Evolutionary conservation across 176 grass and related monocot genomes (phyloP).

Genomic region (Juncus inflexus): DNA sequence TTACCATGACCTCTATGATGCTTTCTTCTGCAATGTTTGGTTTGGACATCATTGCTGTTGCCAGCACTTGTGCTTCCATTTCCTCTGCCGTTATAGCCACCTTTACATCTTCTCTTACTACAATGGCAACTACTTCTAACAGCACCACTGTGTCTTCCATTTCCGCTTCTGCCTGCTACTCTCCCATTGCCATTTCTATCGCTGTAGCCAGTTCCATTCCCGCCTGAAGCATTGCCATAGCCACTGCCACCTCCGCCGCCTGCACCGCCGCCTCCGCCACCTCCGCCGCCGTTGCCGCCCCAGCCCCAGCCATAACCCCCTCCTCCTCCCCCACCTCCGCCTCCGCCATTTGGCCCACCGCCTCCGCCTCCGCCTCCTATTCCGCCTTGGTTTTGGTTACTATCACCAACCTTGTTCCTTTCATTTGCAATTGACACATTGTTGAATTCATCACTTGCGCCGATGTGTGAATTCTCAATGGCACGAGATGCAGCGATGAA

Average conservation of each 20-base stretch:
- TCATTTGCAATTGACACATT: background rate
- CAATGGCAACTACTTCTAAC: too few relatives aligned
- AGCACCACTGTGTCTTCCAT: background rate
- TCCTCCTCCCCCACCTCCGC: conserved; percentile 8
- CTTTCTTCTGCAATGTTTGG: background rate
- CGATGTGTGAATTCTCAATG: background rate
- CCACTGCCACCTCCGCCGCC: background rate
- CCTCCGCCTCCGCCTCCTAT: conserved; percentile 23
- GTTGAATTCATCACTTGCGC: background rate
- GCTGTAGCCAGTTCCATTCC: background rate
- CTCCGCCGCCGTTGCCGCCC: conserved; percentile 7
- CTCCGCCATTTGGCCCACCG: conserved; percentile 16
- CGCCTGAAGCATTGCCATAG: background rate
- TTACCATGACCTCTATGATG: conserved; percentile 6
- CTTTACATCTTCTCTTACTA: background rate
- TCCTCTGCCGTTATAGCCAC: background rate
- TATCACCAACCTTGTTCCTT: background rate
- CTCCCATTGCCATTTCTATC: background rate
- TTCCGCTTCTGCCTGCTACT: background rate
- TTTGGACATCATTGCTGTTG: background rate
- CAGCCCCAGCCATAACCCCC: conserved; percentile 19
- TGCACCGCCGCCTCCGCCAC: background rate
- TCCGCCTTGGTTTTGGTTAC: conserved; percentile 9
- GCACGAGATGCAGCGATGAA: background rate
- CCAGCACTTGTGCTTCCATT: background rate